Evolutionary conservation across 2,329 filamentous ascomycete species (phyloP).

Genomic region (Fusarium incarnatum): DNA sequence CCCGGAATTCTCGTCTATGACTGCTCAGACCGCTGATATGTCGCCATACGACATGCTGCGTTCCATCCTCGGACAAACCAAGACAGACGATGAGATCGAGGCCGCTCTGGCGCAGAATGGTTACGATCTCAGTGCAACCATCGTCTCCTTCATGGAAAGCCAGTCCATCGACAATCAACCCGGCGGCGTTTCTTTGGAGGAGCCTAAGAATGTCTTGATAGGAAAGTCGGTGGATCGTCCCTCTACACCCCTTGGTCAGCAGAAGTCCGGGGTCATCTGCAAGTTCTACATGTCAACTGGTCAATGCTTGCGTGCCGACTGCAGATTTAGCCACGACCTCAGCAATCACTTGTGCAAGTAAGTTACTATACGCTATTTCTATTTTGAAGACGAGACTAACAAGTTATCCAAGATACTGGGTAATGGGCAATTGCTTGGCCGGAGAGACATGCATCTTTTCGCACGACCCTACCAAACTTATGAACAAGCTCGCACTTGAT

Average conservation of each 20-base stretch:
- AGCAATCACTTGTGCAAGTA: slow-evolving; percentile 98
- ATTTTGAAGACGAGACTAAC: slow-evolving; percentile 10
- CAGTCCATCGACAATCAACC: slow-evolving; percentile 58
- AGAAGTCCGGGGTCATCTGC: slow-evolving; percentile 90
- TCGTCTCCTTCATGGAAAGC: slow-evolving; percentile 85
- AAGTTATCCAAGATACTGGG: slow-evolving; percentile 78
- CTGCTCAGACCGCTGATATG: slow-evolving; percentile 84
- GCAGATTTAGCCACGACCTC: slow-evolving; percentile 95
- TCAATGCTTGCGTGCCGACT: slow-evolving; percentile 95
- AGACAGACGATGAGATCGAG: slow-evolving; percentile 94
- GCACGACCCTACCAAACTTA: slow-evolving; percentile 88
- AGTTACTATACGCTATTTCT: slow-evolving; percentile 56
- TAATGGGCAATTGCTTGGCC: slow-evolving; percentile 94
- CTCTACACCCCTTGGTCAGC: slow-evolving; percentile 78
- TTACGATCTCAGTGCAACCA: slow-evolving; percentile 93
- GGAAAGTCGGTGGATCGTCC: slow-evolving; percentile 92
- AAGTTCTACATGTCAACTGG: slow-evolving; percentile 97
- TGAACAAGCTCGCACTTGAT: slow-evolving; percentile 83
- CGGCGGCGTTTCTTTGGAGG: slow-evolving; percentile 56
- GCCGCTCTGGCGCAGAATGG: slow-evolving; percentile 87
- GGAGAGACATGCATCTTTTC: slow-evolving; percentile 97
- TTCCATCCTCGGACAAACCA: slow-evolving; percentile 89
- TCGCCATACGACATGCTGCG: slow-evolving; percentile 97
- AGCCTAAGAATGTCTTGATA: slow-evolving; percentile 78
- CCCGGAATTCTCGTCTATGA: slow-evolving; percentile 76